Evolutionary conservation across 2,329 filamentous ascomycete species (phyloP).

Genomic region (Talaromyces pinophilus): DNA sequence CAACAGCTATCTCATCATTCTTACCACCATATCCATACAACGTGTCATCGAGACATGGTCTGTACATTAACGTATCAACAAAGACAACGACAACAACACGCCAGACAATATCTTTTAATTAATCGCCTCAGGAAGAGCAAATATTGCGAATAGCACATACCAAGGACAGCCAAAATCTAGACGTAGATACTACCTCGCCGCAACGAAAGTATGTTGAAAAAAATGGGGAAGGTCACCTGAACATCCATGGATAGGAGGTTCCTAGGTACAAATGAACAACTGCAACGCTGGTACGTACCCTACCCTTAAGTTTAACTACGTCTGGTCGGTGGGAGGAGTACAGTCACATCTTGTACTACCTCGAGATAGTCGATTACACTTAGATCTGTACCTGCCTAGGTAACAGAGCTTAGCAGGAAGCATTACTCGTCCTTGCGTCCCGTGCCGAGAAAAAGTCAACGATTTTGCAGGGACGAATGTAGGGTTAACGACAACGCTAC

Average conservation of each 20-base stretch:
- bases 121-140: background rate
- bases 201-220: background rate
- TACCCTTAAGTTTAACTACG: background rate
- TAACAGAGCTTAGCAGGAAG: background rate
- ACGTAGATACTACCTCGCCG: slow-evolving; percentile 1
- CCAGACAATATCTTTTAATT: background rate
- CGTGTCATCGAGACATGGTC: background rate
- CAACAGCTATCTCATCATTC: background rate
- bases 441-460: background rate
- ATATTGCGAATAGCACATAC: slow-evolving; percentile 3
- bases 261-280: background rate
- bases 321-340: background rate
- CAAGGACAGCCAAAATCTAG: background rate
- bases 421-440: slow-evolving; percentile 16
- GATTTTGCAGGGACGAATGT: slow-evolving; percentile 8
- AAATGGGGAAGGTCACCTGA: background rate
- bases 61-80: background rate
- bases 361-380: background rate
- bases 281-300: background rate
- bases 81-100: background rate
- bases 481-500: background rate
- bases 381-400: background rate
- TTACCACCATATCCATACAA: background rate
- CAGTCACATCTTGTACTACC: slow-evolving; percentile 4
- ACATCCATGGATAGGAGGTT: background rate